Base-by-base conservation (phyloP, 148 eudicot species). In the Silene latifolia region DNA sequence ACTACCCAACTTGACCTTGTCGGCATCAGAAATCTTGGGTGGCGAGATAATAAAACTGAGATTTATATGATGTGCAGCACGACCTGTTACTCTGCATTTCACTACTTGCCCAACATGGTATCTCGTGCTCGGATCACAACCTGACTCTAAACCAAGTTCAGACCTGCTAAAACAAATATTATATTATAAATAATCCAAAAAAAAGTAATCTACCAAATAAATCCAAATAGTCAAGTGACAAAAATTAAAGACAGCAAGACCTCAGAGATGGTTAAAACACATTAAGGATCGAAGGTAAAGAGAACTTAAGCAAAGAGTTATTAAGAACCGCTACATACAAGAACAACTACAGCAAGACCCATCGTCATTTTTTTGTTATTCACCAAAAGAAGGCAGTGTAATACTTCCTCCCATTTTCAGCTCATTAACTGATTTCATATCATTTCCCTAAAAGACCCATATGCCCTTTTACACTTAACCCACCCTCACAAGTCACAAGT, bases 61-160 rank as follows among this genome's bases (percentile, higher is more conserved):
- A 83, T 79, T 90, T 80, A 95, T 90, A 53, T 91, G 81, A 72
- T 83, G 87, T 70, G 89, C 83, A 72, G 90, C 83, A 78, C 96
- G 97, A 79, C 91, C 85, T 72, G 87, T 89, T 72, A 95, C 91
- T 85, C 99, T 84, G 85, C 99, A 95, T 84, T 95, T 95, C 65
- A 95, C 94, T 61, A 95, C 99, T 85, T 95, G 90, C 72, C 93
- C 99, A 80, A 95, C 94, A 81, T 92, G 96, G 83, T 87, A 95
- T 74, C 86, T 82, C 15, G 97, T 84, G 84, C 77, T 79, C 71
- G 87, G 83, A 44, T 90, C 91, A 72, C 86, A 79, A 17, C 96
- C 97, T 29, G 81, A 81, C 82, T 89, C 96, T 78, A 95, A 87
- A 63, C 98, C 97, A 46, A 95, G 92, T 80, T 95, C 98, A 80